Evolutionary conservation across 202 grass and related monocot genomes (phyloP), one percentile per base, ranked within the genome.

Genomic region (Hordeum pubiflorum): DNA sequence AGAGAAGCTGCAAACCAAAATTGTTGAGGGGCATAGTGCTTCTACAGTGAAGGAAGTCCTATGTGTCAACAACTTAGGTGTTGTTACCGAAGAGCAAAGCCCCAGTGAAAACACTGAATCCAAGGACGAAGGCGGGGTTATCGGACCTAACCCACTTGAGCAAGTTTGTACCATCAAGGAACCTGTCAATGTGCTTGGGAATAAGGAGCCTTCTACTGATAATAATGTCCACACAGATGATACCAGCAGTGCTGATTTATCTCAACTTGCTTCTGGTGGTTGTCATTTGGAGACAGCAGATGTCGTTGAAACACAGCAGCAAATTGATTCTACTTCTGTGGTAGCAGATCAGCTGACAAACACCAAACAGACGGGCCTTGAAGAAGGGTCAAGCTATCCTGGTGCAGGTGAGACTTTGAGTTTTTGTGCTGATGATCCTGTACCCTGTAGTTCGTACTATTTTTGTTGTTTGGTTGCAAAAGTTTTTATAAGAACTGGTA

Each of bases 371-470:
- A 17, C 8, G 2, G 37, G 69, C 43, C 69, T 54, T 69, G 18
- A 64, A 69, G 76, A 75, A 74, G 71, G 7, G 29, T 23, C 77
- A 18, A 77, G 59, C 31, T 38, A 26, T 76, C 32, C 32, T 63
- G 24, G 41, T 55, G 18, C 83, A 86, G 91, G 91, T 90, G 44
- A 86, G 72, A 64, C 27, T 79, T 93, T 68, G 13, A 50, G n/a
- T 74, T 65, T 46, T 40, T 74, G 29, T 33, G 27, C 27, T 13
- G 4, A 43, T 44, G 26, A 23, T 63, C 59, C 58, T 50, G 41
- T 48, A 31, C 70, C 58, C 11, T 62, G 78, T 10, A 29, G 64
- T 74, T 87, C 12, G n/a, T 52, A 34, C 50, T 43, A 8, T n/a
- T 44, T 46, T 34, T 76, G 18, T 18, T 71, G 48, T 52, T 71